Base-by-base conservation (phyloP, 441 rosid species). In the Syzygium malaccense region DNA sequence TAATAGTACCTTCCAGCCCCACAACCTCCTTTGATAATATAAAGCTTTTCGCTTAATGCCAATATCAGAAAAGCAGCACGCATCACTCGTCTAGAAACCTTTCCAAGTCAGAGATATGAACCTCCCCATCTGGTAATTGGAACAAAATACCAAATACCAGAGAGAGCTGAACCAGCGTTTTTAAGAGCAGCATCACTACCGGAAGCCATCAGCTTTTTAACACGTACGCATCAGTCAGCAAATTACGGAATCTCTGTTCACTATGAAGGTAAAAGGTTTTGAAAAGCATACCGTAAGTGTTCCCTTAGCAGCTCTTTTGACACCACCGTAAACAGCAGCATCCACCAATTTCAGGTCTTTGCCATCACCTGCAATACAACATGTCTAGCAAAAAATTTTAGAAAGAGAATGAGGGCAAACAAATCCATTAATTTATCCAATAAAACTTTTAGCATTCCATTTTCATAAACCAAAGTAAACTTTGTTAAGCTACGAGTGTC, bases 261-360 rank as follows among this genome's bases (percentile, higher is more conserved):
- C 5, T 66, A 86, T 33, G 30, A 58, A 23, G 64, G 64, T n/a
- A 20, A 86, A 86, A 87, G 45, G 57, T 58, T 88, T 30, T 8
- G 51, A 88, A 86, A n/a, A 79, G 83, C 95, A 64, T 90, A 98
- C 99, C 93, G 99, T 96, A 89, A 98, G 96, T 88, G 96, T 96
- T 92, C 98, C 99, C 91, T 88, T 91, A 83, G 97, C 88, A 53
- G 98, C 99, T 93, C 93, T 94, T 93, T 96, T 95, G 85, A 98
- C 99, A 91, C 99, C 99, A 92, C 99, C 99, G 91, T 98, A 98
- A 92, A 98, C 98, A 90, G 99, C 99, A 91, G 99, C 97, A 93
- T 98, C 98, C 91, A 96, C 98, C 94, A 98, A 92, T 93, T 94
- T 97, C 93, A 96, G 91, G 92, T 93, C 92, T 89, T 94, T 95